These are phyloP conservation scores for Alloteropsis semialata DNA, from an alignment of 176 grass and related monocot genomes.

Conservation along the genomic window DNA sequence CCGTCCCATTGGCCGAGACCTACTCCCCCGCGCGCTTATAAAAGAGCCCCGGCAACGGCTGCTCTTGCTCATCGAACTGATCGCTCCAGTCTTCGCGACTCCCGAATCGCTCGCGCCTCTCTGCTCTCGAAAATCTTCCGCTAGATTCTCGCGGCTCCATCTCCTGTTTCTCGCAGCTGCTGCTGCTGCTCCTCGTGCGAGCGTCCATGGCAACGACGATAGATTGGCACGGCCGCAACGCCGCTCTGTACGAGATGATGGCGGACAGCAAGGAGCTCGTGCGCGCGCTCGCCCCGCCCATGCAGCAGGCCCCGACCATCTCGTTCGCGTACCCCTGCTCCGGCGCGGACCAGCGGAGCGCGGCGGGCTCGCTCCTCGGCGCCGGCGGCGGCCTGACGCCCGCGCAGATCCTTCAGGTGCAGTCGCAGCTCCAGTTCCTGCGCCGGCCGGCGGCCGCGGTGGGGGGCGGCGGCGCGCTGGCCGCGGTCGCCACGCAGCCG, in stretches of 20 bases:
- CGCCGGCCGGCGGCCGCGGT: background rate
- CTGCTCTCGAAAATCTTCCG: background rate
- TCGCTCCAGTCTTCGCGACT: background rate
- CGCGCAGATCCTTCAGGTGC: constrained; percentile 26
- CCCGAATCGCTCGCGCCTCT: background rate
- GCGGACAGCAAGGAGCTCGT: constrained; percentile 48
- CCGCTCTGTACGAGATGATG: background rate
- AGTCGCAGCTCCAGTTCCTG: constrained; percentile 41
- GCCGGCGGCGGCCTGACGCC: constrained; percentile 29
- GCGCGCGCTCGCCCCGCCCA: constrained; percentile 26
- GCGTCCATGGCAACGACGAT: constrained; percentile 55
- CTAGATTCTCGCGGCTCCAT: background rate
- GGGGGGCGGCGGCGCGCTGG: constrained; percentile 19
- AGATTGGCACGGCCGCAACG: constrained; percentile 35
- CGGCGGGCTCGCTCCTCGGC: constrained; percentile 4
- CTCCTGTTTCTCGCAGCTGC: background rate
- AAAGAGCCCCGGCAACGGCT: constrained; percentile 30
- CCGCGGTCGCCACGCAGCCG: constrained; percentile 11
- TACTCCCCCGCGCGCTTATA: constrained; percentile 39
- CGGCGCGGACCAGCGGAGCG: constrained; percentile 14
- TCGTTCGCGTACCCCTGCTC: constrained; percentile 33
- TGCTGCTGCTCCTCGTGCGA: background rate
- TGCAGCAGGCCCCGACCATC: constrained; percentile 17
- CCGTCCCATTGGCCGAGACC: background rate
- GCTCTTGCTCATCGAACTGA: constrained; percentile 18